Conservation (phyloP, 2,329 filamentous ascomycete genomes). For the Arthrobotrys sphaeroides region DNA sequence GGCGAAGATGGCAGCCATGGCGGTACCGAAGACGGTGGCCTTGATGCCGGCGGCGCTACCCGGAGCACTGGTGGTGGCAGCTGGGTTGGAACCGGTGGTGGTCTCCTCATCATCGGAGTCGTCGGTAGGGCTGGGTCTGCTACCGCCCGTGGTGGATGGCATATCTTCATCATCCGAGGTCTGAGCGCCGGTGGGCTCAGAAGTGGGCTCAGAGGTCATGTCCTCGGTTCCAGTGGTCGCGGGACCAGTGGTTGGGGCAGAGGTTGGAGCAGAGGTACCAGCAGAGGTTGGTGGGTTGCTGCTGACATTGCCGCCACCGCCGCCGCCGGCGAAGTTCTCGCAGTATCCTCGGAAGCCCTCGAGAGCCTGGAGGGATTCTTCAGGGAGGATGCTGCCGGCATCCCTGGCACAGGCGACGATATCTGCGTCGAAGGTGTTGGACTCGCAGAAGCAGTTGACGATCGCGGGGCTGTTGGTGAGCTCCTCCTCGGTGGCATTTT, state of each 20-base stretch:
- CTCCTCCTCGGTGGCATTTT: neutral
- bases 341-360: slow-evolving; percentile 22
- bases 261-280: neutral
- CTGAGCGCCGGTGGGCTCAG: neutral
- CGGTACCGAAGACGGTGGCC: slow-evolving; percentile 19
- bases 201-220: neutral
- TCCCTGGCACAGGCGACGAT: neutral
- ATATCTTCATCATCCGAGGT: neutral
- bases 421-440: slow-evolving; percentile 1
- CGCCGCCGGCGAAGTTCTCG: neutral
- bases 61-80: neutral
- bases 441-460: slow-evolving; percentile 14
- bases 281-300: neutral
- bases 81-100: neutral
- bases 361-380: neutral
- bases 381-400: neutral
- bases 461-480: neutral
- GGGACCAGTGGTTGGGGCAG: neutral
- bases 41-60: slow-evolving; percentile 23
- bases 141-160: neutral
- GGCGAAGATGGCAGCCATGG: slow-evolving; percentile 25
- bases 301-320: neutral
- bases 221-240: neutral
- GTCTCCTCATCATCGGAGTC: neutral
- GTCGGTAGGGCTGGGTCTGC: neutral